Evolutionary conservation across 2,329 filamentous ascomycete genomes (phyloP).

Genomic region (Chaetomium strumarium): DNA sequence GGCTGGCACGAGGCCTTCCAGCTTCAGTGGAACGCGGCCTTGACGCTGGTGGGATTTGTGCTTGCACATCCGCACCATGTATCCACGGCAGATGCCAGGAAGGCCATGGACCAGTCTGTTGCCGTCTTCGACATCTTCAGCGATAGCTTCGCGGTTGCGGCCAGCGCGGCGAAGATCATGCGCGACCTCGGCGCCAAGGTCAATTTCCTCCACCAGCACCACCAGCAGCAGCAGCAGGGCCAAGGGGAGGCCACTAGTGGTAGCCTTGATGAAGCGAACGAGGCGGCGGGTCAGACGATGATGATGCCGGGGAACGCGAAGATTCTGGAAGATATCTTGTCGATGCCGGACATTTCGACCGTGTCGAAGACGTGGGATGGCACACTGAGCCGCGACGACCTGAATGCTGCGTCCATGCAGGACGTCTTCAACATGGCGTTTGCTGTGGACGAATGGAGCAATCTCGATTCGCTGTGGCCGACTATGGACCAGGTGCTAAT

Average conservation of each 20-base stretch:
- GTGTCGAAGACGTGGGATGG: slow-evolving; percentile 1
- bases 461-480: slow-evolving; percentile 1
- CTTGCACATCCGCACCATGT: slow-evolving; percentile 31
- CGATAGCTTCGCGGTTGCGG: background rate
- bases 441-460: slow-evolving; percentile 2
- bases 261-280: background rate
- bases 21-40: slow-evolving; percentile 38
- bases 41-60: slow-evolving; percentile 37
- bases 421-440: slow-evolving; percentile 3
- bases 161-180: slow-evolving; percentile 1
- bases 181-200: background rate
- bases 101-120: background rate
- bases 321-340: background rate
- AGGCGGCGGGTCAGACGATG: background rate
- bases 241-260: too few species aligned
- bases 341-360: background rate
- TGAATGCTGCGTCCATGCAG: slow-evolving; percentile 1
- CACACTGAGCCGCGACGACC: background rate
- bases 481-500: background rate
- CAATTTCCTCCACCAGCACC: background rate
- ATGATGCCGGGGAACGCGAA: background rate
- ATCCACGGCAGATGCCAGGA: background rate
- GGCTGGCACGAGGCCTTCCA: slow-evolving; percentile 37
- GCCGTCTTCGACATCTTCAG: background rate
- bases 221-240: background rate